Evolutionary conservation across 352 stramenopile species (phyloP), one percentile per base, ranked within the genome.

Genomic region (Pythium sukuiense): DNA sequence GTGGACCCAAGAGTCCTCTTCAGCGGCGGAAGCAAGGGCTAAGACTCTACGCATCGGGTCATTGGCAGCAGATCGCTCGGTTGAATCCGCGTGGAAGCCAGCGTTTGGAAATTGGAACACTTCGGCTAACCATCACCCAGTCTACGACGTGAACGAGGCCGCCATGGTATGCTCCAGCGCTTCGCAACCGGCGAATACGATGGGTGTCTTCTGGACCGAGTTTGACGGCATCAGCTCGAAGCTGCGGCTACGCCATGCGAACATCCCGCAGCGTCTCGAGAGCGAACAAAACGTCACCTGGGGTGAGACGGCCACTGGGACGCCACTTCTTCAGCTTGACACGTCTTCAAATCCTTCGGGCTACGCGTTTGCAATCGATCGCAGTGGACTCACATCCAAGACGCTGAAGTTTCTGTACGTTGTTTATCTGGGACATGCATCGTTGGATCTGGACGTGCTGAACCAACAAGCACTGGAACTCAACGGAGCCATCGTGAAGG

Each of bases 171-270:
- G 85, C 35, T 77, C 76, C 0, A 74, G 65, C 2, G 48, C 59
- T 6, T 64, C 56, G 0, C 56, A 64, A 29, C 46, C 55, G 3
- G 33, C 39, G 3, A 58, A 41, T 2, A 14, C 61, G 6, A 63
- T 78, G 1, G 85, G 80, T 5, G 13, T 91, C 8, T 39, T 88
- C 6, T 93, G 85, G 85, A 92, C 81, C 0, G 85, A 93, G 41
- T 92, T 84, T 41, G 83, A 93, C 45, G 85, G 83, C 0, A 76
- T 86, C 27, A 77, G 81, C 2, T 76, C 81, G 8, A 92, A 93
- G 41, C 48, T 91, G 16, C 81, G 82, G 18, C 76, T 90, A 50
- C 74, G 80, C 0, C 83, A 91, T 49, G 63, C 70, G 6, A 61
- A 57, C 2, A 53, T 76, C 14, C 56, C 73, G 1, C 69, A 77